Evolutionary conservation across 2,329 filamentous ascomycete genomes (phyloP), one percentile per base, ranked within the genome.

Genomic region (Paecilomyces sp.): DNA sequence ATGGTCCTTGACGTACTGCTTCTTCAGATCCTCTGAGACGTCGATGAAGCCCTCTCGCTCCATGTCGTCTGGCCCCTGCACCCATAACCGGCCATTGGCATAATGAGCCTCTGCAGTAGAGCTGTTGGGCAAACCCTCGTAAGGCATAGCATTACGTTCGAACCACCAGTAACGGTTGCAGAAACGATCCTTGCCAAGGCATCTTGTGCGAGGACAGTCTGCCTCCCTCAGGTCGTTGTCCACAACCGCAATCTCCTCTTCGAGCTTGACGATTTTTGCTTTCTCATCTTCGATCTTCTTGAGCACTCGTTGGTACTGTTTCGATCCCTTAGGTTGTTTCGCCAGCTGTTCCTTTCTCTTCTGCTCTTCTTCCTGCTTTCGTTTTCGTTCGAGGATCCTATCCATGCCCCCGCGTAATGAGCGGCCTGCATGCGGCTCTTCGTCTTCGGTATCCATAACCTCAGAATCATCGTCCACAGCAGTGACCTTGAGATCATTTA

Each of bases 161-260:
- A 97, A 97, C 93, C 94, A 99, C 80, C 95, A 97, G 76, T 97
- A 99, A 58, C 93, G 86, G 75, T 99, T 97, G 87, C 93, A 96
- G 80, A 96, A 99, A 53, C 94, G 87, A 75, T 99, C 94, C 73
- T 94, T 93, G 61, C 94, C 94, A 28, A 99, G 81, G 18, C 93
- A 87, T 63, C 91, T 88, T 18, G 92, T 96, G 62, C 94, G 88
- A 36, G 92, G 91, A 68, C 93, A 96, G 74, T 97, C 91, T 50
- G 92, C 92, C 75, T 97, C 93, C 57, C 94, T 89, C 54, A 99
- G 81, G 71, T 97, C 92, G 68, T 95, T 92, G 67, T 97, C 93
- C 57, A 96, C 85, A 33, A 88, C 83, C 3, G 86, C 86, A 64
- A 99, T 95, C 68, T 93, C 88, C 5, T 89, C 88, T 72, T 99